Evolutionary conservation across 352 stramenopile species (phyloP), one percentile per base, ranked within the genome.

Genomic region (Globisporangium rhizosaccharum): DNA sequence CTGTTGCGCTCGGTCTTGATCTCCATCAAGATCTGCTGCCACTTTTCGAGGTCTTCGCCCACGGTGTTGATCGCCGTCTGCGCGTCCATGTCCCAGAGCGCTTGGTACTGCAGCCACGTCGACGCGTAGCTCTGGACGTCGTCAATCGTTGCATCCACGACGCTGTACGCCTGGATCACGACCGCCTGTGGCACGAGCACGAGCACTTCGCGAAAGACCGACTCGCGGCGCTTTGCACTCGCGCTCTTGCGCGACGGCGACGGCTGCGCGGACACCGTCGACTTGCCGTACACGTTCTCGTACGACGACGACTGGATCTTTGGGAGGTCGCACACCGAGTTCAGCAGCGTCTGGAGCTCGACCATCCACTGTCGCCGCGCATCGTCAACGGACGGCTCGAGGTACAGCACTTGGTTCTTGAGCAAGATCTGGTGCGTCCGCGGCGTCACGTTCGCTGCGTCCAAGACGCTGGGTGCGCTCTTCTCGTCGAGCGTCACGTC

Each of bases 51-150:
- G 68, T 99, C 94, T 39, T 95, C 87, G 23, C 94, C 97, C 39
- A 99, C 80, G 23, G 73, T 80, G 28, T 87, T 87, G 47, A 97
- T 88, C 12, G 99, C 94, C 52, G 95, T 89, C 59, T 94, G 79
- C 18, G 98, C 92, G 72, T 98, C 93, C 72, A 99, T 97, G 71
- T 99, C 96, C 98, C 98, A 99, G 39, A 99, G 71, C 23, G 90
- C 95, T 72, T 99, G 97, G 67, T 99, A 99, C 57, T 97, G 94
- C 33, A 99, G 71, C 98, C 98, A 99, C 37, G 88, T 92, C 30
- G 84, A 79, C 17, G 97, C 90, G 77, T 99, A 99, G 6, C 77
- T 70, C 50, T 95, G 79, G 30, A 98, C 83, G 54, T 98, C 83
- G 28, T 76, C 65, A 11, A 96, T 79, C 20, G 79, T 87, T 26